Conservation (phyloP, 352 stramenopile species). For the Pythium folliculosum region DNA sequence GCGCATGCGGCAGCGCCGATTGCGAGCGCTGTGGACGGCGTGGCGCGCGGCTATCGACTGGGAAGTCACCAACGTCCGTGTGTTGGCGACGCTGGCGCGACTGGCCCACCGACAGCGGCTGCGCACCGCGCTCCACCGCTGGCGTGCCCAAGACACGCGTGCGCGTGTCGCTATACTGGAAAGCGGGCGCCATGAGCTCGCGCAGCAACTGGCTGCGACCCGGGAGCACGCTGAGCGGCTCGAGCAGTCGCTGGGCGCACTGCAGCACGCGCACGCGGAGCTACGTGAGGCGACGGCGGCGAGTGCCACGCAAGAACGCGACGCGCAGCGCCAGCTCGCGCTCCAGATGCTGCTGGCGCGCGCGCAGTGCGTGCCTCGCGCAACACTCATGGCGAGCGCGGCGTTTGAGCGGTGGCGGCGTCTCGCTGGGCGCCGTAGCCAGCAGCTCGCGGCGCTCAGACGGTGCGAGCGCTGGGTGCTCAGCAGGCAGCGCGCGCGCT, state of each 20-base stretch:
- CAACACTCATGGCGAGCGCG: neutral
- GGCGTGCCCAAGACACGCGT: neutral
- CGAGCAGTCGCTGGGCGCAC: neutral
- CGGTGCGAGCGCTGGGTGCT: neutral
- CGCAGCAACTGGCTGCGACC: neutral
- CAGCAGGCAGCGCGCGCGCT: neutral
- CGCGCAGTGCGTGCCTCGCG: neutral
- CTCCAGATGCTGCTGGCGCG: neutral
- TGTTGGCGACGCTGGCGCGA: neutral
- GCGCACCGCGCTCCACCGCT: conserved; percentile 1
- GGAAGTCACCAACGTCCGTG: neutral
- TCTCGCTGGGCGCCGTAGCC: neutral
- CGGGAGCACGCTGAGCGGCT: neutral
- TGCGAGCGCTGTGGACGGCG: neutral
- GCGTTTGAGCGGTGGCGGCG: conserved; percentile 10
- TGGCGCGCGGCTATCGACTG: neutral
- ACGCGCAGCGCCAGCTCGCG: neutral
- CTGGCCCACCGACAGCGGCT: neutral
- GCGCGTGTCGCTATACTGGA: neutral
- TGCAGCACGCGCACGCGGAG: neutral
- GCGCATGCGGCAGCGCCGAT: neutral
- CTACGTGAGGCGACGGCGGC: neutral
- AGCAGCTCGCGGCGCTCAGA: neutral
- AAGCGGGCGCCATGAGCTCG: neutral
- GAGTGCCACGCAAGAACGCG: neutral